A percentile compares a stretch with the other conserved stretches of the same genome.
Evolutionary conservation across 2,329 filamentous ascomycete genomes (phyloP).

Genomic region (Colletotrichum orbiculare): DNA sequence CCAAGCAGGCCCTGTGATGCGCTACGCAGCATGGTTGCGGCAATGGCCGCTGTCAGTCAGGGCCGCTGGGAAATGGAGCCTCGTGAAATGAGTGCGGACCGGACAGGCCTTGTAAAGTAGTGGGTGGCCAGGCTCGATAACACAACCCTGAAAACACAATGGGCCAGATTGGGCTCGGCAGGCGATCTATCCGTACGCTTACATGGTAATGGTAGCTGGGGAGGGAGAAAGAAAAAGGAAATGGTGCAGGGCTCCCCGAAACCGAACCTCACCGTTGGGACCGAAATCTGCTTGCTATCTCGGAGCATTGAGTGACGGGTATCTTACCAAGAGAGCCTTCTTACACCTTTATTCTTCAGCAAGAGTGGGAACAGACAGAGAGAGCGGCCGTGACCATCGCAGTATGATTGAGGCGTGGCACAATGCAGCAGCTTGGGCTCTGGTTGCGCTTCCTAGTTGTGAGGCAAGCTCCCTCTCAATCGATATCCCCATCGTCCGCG

Average conservation of each 20-base stretch:
- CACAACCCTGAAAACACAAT: no score
- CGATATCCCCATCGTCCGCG: no score
- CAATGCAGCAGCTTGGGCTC: no score
- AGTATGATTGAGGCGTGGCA: no score
- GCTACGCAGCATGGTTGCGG: conserved; percentile 19
- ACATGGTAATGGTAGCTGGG: background rate
- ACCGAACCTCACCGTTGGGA: conserved; percentile 14
- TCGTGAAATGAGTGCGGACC: conserved; percentile 32
- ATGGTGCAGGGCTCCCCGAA: background rate
- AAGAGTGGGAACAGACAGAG: no score
- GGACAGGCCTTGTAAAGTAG: conserved; percentile 10
- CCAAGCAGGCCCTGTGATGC: conserved; percentile 4
- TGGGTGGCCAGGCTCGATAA: conserved; percentile 1
- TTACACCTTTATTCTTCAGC: no score
- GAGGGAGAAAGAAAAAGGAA: background rate
- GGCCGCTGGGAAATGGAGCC: conserved; percentile 16
- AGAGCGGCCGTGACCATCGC: no score
- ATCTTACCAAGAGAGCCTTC: no score
- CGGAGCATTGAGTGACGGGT: no score
- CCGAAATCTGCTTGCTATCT: conserved; percentile 3
- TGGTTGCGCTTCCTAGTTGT: conserved; percentile 3
- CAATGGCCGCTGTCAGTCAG: conserved; percentile 34
- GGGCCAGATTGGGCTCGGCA: no score
- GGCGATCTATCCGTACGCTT: background rate
- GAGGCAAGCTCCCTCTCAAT: conserved; percentile 6